Evolutionary conservation across 306 rosid species (phyloP), one percentile per base, ranked within the genome.

Genomic region (Arachis stenosperma): DNA sequence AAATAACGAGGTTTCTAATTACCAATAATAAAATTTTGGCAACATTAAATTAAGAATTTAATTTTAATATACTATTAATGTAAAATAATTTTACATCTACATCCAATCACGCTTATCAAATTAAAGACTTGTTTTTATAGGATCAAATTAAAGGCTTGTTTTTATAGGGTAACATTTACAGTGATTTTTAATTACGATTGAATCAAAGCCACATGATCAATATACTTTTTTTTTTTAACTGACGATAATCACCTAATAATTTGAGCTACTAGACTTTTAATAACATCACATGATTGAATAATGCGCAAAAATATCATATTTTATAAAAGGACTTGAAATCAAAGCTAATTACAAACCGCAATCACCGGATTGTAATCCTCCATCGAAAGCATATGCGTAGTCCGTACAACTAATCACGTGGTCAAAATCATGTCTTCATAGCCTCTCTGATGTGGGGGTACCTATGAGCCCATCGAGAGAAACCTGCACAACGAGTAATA

Each of bases 391-490:
- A 33, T 33, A 33, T 33, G 37, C 37, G 4, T 33, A 33, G 37
- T 33, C 4, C 37, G 8, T 39, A 74, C 29, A 63, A 17, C 74
- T 13, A 63, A 62, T 77, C 70, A 48, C 69, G 65, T 44, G 61
- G 43, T 36, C 78, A 59, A 71, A 29, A 51, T 70, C 71, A 61
- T 1, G 56, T 78, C 81, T 78, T 80, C 57, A 87, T 66, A 0
- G 84, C 82, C 27, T 79, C 86, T 81, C 78, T 84, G 70, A 93
- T 84, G 47, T 55, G 86, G 36, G 96, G 97, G 60, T 86, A 93
- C 56, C 87, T 81, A 65, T 67, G 67, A 65, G 81, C 86, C 98
- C 98, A 90, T 13, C 87, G 80, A 60, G 88, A 79, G 81, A 86
- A 90, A 65, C 97, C 96, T 93, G 85, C 77, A 81, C 43, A 63